Percentiles rank a stretch among this genome's conserved stretches.
These are phyloP conservation scores for Russula vinacea DNA, from an alignment of 768 basidiomycete genomes.

Conservation along the genomic window DNA sequence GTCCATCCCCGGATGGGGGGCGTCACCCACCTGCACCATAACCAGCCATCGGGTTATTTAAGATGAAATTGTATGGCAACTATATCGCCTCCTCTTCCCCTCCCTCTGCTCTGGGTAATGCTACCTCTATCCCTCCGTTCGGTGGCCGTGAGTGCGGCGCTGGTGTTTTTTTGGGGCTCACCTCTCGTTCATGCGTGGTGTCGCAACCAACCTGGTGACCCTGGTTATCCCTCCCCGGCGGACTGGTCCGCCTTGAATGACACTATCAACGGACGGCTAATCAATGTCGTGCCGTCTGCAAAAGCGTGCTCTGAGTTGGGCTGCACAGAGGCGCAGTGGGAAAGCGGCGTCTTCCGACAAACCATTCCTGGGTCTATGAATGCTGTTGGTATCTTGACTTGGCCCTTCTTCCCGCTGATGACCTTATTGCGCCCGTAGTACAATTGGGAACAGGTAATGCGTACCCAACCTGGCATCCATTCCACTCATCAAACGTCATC, in stretches of 20 bases:
- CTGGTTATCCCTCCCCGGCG: constrained; percentile 16
- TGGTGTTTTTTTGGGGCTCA: background rate
- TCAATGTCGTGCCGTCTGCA: constrained; percentile 24
- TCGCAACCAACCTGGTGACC: constrained; percentile 29
- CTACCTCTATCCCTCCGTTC: background rate
- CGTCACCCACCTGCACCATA: too few relatives aligned
- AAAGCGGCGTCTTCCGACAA: constrained; percentile 24
- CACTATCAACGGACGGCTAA: constrained; percentile 15
- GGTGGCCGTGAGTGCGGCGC: background rate
- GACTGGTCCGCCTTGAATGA: constrained; percentile 26
- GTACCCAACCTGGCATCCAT: background rate
- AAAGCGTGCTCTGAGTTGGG: constrained; percentile 9
- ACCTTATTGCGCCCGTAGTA: constrained; percentile 3
- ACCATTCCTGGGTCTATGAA: constrained; percentile 27
- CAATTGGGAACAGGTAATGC: constrained; percentile 29
- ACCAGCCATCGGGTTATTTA: background rate
- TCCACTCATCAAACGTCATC: background rate
- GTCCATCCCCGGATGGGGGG: background rate
- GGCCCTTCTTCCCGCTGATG: background rate
- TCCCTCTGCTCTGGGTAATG: background rate
- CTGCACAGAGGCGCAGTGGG: constrained; percentile 26
- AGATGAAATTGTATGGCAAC: background rate
- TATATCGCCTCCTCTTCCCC: background rate
- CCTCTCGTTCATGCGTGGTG: constrained; percentile 7
- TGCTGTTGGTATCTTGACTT: constrained; percentile 13